Evolutionary conservation across 129 eudicot species (phyloP).

Genomic region (Flaveria robusta): DNA sequence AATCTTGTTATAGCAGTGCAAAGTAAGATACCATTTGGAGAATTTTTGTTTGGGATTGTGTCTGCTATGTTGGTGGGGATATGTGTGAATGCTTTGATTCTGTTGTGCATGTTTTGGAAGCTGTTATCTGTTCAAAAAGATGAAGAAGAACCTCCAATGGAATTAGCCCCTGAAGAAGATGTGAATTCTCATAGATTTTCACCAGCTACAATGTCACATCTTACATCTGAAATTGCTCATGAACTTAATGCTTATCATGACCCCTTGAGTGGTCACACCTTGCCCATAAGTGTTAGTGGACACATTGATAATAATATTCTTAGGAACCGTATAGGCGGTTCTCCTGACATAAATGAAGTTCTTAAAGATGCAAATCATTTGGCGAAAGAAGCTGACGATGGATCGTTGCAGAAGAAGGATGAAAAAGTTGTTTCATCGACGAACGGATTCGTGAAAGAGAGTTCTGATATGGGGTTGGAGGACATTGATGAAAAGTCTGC

Average conservation of each 20-base stretch:
- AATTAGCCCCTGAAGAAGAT: conserved; percentile 61
- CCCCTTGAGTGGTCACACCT: conserved; percentile 29
- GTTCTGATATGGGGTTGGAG: conserved; percentile 25
- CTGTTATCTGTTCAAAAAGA: conserved; percentile 70
- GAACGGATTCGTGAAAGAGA: conserved; percentile 36
- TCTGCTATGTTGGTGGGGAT: conserved; percentile 79
- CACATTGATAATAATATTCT: conserved; percentile 33
- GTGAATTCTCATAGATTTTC: conserved; percentile 73
- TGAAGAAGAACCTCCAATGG: conserved; percentile 58
- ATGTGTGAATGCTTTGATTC: conserved; percentile 59
- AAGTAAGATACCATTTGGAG: conserved; percentile 76
- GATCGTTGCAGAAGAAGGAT: conserved; percentile 28
- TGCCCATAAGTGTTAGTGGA: conserved; percentile 36
- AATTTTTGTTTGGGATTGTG: conserved; percentile 61
- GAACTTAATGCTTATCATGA: conserved; percentile 31
- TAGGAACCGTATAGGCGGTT: conserved; percentile 48
- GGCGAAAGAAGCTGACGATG: conserved; percentile 40
- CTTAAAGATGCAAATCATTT: conserved; percentile 32
- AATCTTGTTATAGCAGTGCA: conserved; percentile 85
- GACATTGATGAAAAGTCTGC: conserved; percentile 41
- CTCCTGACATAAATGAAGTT: conserved; percentile 42
- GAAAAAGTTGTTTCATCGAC: conserved; percentile 36
- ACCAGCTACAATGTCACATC: conserved; percentile 90
- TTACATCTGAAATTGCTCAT: conserved; percentile 35
- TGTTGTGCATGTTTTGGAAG: conserved; percentile 85